A percentile compares a stretch with the other conserved stretches of the same genome.
Evolutionary conservation across 495 filamentous ascomycete genomes (phyloP).

Genomic region (Corynascus novoguineensis): DNA sequence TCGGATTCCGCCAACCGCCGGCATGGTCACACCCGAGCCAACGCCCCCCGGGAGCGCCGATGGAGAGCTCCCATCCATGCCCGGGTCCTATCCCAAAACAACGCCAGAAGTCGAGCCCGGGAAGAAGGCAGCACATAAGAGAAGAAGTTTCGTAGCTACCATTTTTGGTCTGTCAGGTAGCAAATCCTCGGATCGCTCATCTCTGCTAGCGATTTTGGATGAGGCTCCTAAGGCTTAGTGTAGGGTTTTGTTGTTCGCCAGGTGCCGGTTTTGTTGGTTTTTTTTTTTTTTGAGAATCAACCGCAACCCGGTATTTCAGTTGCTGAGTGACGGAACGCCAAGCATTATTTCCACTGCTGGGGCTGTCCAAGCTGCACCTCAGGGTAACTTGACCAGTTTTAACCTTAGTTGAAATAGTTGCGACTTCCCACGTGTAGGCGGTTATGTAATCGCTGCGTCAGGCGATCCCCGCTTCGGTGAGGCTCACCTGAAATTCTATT

Average conservation of each 20-base stretch:
- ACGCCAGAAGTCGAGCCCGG: not conserved
- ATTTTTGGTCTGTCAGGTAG: constrained; percentile 38
- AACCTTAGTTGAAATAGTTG: too few species aligned
- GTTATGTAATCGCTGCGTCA: constrained; percentile 13
- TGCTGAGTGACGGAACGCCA: too few species aligned
- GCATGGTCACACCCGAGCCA: constrained; percentile 14
- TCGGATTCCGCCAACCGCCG: constrained; percentile 8
- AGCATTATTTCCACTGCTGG: too few species aligned
- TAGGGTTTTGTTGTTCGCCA: not conserved
- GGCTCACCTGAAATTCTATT: constrained; percentile 8
- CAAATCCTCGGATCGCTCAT: constrained; percentile 14
- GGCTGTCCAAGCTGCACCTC: too few species aligned
- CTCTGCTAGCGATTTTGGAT: constrained; percentile 15
- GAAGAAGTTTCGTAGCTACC: constrained; percentile 49
- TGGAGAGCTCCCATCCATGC: constrained; percentile 17
- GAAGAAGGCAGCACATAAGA: constrained; percentile 37
- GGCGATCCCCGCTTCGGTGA: constrained; percentile 12
- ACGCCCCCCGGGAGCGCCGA: constrained; percentile 29
- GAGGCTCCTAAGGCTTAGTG: not conserved
- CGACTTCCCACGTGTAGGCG: too few species aligned
- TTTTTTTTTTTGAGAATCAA: too few species aligned
- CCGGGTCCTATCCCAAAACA: not conserved
- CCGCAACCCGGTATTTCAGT: too few species aligned
- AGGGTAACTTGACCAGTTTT: too few species aligned
- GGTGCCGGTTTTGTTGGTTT: too few species aligned